Evolutionary conservation across 257 asterid genomes (phyloP).

Genomic region (Leptodermis oblonga): DNA sequence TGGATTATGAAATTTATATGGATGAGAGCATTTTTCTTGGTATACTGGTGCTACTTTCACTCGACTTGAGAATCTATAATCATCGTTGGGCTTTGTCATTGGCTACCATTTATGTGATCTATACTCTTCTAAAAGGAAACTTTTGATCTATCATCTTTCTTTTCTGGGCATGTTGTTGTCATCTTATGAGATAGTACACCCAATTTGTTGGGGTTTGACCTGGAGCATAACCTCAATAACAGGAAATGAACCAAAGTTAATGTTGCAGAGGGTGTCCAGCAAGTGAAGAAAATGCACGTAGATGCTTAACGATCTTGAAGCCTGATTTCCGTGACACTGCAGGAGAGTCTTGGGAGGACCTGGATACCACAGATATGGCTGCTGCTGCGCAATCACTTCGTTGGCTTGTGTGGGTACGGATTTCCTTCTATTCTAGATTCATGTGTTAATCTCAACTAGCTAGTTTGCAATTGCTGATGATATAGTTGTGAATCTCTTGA

Average conservation of each 20-base stretch:
- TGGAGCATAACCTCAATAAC: conserved; percentile 41
- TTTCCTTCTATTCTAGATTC: not conserved
- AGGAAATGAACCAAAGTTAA: conserved; percentile 55
- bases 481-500: not conserved
- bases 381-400: conserved; percentile 69
- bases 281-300: conserved; percentile 62
- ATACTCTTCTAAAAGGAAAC: not conserved
- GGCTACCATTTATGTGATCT: not conserved
- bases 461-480: not conserved
- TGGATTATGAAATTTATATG: not conserved
- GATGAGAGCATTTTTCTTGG: not conserved
- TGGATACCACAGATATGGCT: conserved; percentile 53
- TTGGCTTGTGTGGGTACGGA: conserved; percentile 94
- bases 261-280: conserved; percentile 91
- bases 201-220: conserved; percentile 39
- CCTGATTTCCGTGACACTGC: conserved; percentile 53
- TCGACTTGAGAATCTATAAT: not conserved
- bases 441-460: not conserved
- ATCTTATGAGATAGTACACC: conserved; percentile 17
- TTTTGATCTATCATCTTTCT: not conserved
- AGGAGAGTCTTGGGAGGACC: conserved; percentile 98
- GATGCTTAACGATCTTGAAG: conserved; percentile 59
- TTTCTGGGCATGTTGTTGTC: not conserved
- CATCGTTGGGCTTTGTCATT: not conserved
- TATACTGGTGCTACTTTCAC: not conserved